Evolutionary conservation across 192 early-diverging fungal species (phyloP), one percentile per base, ranked within the genome.

Genomic region (Coemansia sp.): DNA sequence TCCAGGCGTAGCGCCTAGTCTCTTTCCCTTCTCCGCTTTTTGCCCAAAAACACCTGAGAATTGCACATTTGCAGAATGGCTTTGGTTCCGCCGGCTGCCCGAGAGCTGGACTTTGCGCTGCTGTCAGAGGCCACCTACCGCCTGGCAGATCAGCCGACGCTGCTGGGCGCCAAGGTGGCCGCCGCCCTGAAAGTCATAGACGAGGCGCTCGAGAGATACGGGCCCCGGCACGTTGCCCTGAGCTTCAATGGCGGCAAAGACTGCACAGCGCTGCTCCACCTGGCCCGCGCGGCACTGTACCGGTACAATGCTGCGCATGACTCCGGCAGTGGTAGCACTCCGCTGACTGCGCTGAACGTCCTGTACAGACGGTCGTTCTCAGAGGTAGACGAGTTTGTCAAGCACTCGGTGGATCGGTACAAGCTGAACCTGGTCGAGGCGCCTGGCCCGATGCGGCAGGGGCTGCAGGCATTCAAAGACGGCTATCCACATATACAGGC

Each of bases 241-340:
- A 86, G 85, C 39, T 98, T 96, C 52, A 98, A 98, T 56, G 95
- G 95, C 7, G 95, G 95, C 13, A 98, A 98, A 64, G 95, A 98
- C 60, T 96, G 95, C 67, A 94, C 93, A 2, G 89, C 92, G 9
- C 66, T 98, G 32, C 73, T 98, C 32, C 86, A 91, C 55, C 56
- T 95, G 21, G 78, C 86, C 19, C 67, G 78, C 5, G 85, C 85
- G 13, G 90, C 84, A 2, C 62, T 86, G 22, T 58, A 73, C 55
- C 66, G 65, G 36, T 50, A 51, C 44, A 50, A 45, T 30, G 13
- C 3, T 17, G n/a, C 23, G 7, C 44, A 57, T 30, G n/a, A n/a
- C n/a, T n/a, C n/a, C n/a, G 28, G 31, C 20, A 23, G 18, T 27
- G 28, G 26, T 11, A 37, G 28, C 38, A 38, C 31, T 21, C 72